Evolutionary conservation across 495 filamentous ascomycete genomes (phyloP).

Genomic region (Penicillium angulare): DNA sequence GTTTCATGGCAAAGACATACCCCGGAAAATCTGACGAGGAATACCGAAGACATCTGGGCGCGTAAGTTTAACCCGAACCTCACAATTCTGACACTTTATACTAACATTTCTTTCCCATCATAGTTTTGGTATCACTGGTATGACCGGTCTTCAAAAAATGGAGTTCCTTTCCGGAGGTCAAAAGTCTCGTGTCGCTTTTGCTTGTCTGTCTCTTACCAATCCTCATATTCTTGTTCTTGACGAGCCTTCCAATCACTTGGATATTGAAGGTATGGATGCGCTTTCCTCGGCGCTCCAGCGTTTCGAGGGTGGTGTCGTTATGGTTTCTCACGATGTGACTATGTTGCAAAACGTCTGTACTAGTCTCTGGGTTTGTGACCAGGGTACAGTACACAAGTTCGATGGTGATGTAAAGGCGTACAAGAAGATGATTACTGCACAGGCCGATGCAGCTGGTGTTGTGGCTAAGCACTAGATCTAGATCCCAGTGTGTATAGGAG

Average conservation of each 20-base stretch:
- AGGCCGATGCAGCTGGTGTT: conserved; percentile 85
- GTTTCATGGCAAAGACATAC: conserved; percentile 92
- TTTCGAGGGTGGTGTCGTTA: conserved; percentile 93
- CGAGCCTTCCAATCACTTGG: conserved; percentile 96
- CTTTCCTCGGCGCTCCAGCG: conserved; percentile 75
- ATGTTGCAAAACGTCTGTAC: conserved; percentile 96
- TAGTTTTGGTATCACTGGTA: conserved; percentile 94
- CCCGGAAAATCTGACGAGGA: conserved; percentile 93
- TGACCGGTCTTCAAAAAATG: conserved; percentile 96
- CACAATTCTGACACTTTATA: not conserved
- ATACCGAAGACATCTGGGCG: conserved; percentile 91
- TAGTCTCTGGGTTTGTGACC: conserved; percentile 94
- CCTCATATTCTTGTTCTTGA: conserved; percentile 98
- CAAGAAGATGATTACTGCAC: conserved; percentile 91
- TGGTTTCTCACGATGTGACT: conserved; percentile 99
- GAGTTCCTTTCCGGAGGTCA: conserved; percentile 92
- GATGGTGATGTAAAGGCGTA: conserved; percentile 93
- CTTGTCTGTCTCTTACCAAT: conserved; percentile 86
- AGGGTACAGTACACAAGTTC: conserved; percentile 95
- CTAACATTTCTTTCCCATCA: conserved; percentile 5
- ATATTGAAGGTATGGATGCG: conserved; percentile 99
- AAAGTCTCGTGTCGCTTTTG: conserved; percentile 97
- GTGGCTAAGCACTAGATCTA: conserved; percentile 43
- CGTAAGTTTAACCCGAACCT: conserved; percentile 38
- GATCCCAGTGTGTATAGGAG: not conserved